Evolutionary conservation across 2,329 filamentous ascomycete genomes (phyloP), one percentile per base, ranked within the genome.

Genomic region (Cytospora piceae): DNA sequence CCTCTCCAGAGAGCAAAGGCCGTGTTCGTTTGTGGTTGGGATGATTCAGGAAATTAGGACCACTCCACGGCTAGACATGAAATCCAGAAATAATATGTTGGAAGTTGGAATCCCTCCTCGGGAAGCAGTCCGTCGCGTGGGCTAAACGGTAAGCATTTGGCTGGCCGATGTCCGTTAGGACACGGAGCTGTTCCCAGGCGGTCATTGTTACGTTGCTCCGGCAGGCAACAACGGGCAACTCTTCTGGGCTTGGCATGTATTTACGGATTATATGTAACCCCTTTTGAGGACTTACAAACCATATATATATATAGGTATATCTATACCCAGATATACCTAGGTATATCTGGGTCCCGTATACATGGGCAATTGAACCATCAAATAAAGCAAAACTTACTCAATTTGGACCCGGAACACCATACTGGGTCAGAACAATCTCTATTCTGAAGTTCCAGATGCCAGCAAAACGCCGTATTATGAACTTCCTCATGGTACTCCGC

Each of bases 401-500:
- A n/a, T 31, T 17, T 31, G 14, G 22, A 12, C 62, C 14, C 58
- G 14, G 14, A 39, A 15, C 37, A n/a, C 17, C 15, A 42, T n/a
- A 42, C 29, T 34, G 22, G n/a, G n/a, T 32, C 42, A 65, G 42
- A 31, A 54, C 24, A 46, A 15, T 52, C 24, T 22, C 71, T 69
- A 70, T 70, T 70, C 67, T 72, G 67, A 71, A 67, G 67, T 68
- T 64, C 71, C 59, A 68, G 54, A 65, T 59, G 68, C 68, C 63
- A 68, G 64, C 64, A 68, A 62, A 73, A 73, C 71, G 72, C 73
- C 71, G 64, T 68, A 66, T 66, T 70, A 68, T 72, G 70, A 71
- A 68, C 69, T 69, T 67, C 62, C 62, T 69, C 67, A 58, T 69
- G 68, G 68, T 70, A 69, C 68, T 71, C 42, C 46, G 52, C 31